These are phyloP conservation scores for Eucalyptus urophylla DNA, from an alignment of 345 rosid species.

Conservation along the genomic window DNA sequence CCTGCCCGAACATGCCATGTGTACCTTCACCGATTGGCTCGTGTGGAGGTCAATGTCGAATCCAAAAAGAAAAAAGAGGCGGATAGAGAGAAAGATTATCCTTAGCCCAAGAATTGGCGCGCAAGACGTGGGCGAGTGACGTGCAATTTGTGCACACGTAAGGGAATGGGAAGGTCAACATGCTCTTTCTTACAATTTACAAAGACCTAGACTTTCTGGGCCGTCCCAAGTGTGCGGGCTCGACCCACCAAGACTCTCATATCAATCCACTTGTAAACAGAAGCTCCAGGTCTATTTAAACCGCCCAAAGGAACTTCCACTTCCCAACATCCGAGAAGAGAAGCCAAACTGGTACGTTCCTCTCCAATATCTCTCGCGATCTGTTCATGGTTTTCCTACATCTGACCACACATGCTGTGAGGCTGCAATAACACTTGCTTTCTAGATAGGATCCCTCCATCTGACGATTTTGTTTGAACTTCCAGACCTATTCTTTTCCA, in stretches of 20 bases:
- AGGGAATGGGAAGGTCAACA: background rate
- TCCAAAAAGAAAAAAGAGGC: accelerated
- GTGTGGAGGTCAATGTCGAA: background rate
- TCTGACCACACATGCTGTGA: background rate
- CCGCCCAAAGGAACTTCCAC: background rate
- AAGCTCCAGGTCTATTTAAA: background rate
- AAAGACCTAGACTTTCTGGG: background rate
- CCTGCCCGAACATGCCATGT: background rate
- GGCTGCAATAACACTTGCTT: background rate
- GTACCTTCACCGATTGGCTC: background rate
- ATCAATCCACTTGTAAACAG: background rate
- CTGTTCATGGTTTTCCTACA: background rate
- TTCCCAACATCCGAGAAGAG: background rate
- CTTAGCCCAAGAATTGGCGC: accelerated
- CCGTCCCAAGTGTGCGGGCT: background rate
- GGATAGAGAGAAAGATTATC: too few species aligned
- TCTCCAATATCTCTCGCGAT: background rate
- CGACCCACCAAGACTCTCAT: background rate
- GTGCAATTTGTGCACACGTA: background rate
- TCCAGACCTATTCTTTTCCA: background rate
- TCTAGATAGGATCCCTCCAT: background rate
- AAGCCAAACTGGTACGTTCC: background rate
- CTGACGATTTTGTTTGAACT: background rate
- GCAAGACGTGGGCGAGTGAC: background rate
- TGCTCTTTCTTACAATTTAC: background rate